phyloP scores from a whole-genome alignment of 805 yeast species.

The Metschnikowia proteae region DNA sequence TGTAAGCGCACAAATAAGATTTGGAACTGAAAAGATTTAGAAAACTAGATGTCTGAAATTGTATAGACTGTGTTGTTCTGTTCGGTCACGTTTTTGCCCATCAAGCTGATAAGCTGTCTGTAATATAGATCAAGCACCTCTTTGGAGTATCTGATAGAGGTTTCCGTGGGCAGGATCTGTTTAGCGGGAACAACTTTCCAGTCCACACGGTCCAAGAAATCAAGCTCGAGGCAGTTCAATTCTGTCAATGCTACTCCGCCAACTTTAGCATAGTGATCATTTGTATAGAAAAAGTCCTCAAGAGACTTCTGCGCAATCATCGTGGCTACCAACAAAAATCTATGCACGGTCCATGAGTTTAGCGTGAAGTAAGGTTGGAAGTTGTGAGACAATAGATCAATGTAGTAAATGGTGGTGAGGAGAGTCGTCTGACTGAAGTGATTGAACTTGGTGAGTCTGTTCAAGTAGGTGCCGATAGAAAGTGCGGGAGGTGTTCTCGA shows the following conservation, averaged over 20 bases:
- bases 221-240: slow-evolving; percentile 82
- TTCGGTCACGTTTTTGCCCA: slow-evolving; percentile 32
- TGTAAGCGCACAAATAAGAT: background rate
- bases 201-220: slow-evolving; percentile 73
- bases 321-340: slow-evolving; percentile 86
- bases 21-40: background rate
- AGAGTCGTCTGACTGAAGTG: slow-evolving; percentile 80
- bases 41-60: background rate
- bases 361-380: slow-evolving; percentile 74
- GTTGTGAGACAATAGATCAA: slow-evolving; percentile 75
- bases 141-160: slow-evolving; percentile 30
- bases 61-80: slow-evolving; percentile 13
- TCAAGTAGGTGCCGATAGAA: slow-evolving; percentile 65
- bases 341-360: slow-evolving; percentile 89
- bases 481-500: slow-evolving; percentile 90
- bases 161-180: slow-evolving; percentile 21
- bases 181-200: slow-evolving; percentile 53
- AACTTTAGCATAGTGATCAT: slow-evolving; percentile 89
- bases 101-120: slow-evolving; percentile 36
- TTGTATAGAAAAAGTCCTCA: slow-evolving; percentile 92
- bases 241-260: slow-evolving; percentile 89
- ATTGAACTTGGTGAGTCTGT: slow-evolving; percentile 78
- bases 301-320: slow-evolving; percentile 87
- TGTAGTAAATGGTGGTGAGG: slow-evolving; percentile 80
- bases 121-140: slow-evolving; percentile 40